Evolutionary conservation across 768 basidiomycete genomes (phyloP), one percentile per base, ranked within the genome.

Genomic region (Mycena kentingensis): DNA sequence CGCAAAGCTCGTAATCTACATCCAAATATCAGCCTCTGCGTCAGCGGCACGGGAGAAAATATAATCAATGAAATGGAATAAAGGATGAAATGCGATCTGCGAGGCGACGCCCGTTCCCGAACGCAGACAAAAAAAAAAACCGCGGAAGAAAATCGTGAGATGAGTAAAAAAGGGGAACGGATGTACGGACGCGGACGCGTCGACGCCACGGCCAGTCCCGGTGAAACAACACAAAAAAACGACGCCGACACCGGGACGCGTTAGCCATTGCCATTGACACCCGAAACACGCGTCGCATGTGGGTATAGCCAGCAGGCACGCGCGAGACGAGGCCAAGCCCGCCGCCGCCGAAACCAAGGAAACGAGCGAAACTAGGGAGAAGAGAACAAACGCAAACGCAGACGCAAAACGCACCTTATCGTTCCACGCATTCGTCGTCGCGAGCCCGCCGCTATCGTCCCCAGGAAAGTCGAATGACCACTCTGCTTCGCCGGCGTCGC

Each of bases 401-500:
- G 19, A 27, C 19, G 18, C 11, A 5, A 35, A 32, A 43, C 58
- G 3, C 27, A 49, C 58, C 47, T 60, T 31, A 47, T 60, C 58
- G 51, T 60, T 60, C 43, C 43, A 60, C 10, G 58, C 36, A 38
- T 52, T 46, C 8, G 54, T 60, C 3, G 58, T 60, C 22, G 50
- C 47, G 4, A 49, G 1, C 1, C 58, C 58, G 19, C 58, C 58
- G 11, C 47, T 55, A 27, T 49, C 36, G 32, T 60, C 58, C 21
- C 58, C 58, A 5, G 58, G 58, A 54, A 46, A 60, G 4, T 16
- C 37, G 44, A 60, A 60, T 11, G 58, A 60, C 58, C 58, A 60
- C 25, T 60, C 34, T 13, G 58, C 58, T 1, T 60, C 22, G 46
- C 12, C 19, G 25, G 27, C 13, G 31, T 60, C 34, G 54, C 58